Conservation (phyloP, 164 flowering plant species). For the Magnolia officinalis region DNA sequence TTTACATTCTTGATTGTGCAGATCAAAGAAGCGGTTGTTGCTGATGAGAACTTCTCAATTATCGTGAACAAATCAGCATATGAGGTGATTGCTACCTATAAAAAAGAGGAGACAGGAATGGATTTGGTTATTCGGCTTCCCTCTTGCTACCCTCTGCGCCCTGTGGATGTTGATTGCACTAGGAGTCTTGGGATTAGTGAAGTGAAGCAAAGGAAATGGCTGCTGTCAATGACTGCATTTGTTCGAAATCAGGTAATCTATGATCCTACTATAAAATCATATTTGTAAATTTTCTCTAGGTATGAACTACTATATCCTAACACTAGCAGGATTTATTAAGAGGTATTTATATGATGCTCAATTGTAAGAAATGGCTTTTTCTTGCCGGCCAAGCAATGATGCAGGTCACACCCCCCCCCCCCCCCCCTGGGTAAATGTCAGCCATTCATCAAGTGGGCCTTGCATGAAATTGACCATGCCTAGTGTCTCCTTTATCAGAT, state of each 20-base stretch:
- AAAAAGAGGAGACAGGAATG: conserved; percentile 93
- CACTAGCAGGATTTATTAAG: too few species aligned
- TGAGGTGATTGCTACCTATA: conserved; percentile 93
- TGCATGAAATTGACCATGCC: too few species aligned
- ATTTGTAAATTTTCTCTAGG: neutral
- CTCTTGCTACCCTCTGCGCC: conserved; percentile 77
- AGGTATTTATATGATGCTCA: too few species aligned
- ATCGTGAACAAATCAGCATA: conserved; percentile 80
- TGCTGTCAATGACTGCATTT: conserved; percentile 81
- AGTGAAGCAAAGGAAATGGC: conserved; percentile 88
- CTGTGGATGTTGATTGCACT: conserved; percentile 84
- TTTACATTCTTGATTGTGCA: conserved; percentile 31
- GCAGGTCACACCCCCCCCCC: too few species aligned
- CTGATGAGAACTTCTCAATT: conserved; percentile 79
- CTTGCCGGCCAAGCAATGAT: too few species aligned
- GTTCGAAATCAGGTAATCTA: conserved; percentile 82
- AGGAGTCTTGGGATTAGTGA: conserved; percentile 93
- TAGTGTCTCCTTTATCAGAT: too few species aligned
- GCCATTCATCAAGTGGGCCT: too few species aligned
- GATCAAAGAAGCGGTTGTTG: conserved; percentile 71
- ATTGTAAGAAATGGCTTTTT: too few species aligned
- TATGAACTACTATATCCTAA: too few species aligned
- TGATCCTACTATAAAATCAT: neutral
- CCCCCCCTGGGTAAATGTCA: too few species aligned
- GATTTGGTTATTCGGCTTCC: conserved; percentile 94